Evolutionary conservation across 352 stramenopile genomes (phyloP).

Genomic region (Globisporangium polare): DNA sequence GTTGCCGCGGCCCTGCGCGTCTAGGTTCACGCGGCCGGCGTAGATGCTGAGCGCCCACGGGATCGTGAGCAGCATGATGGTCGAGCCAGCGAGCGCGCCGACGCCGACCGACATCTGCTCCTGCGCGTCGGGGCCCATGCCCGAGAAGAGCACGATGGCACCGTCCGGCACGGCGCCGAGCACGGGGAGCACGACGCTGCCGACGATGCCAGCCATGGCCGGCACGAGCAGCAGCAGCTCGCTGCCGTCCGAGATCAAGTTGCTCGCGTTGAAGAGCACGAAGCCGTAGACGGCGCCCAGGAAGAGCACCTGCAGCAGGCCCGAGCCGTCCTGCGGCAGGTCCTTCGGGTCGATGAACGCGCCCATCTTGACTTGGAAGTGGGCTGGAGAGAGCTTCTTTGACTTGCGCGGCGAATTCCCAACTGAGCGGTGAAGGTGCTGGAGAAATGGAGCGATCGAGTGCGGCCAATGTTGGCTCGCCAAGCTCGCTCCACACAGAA

Average conservation of each 20-base stretch:
- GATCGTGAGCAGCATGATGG: slow-evolving; percentile 99
- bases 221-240: slow-evolving; percentile 97
- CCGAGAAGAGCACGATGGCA: slow-evolving; percentile 97
- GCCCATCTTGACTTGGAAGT: slow-evolving; percentile 7
- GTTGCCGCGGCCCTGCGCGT: slow-evolving; percentile 78
- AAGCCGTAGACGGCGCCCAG: slow-evolving; percentile 96
- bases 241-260: slow-evolving; percentile 97
- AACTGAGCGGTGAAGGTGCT: slow-evolving; percentile 6
- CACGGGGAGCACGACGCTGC: slow-evolving; percentile 95
- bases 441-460: too few species aligned
- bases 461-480: too few species aligned
- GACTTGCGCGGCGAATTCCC: slow-evolving; percentile 15
- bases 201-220: slow-evolving; percentile 93
- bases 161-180: slow-evolving; percentile 96
- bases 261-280: slow-evolving; percentile 95
- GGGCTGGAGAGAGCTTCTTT: background rate
- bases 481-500: too few species aligned
- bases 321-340: slow-evolving; percentile 70
- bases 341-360: slow-evolving; percentile 87
- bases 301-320: slow-evolving; percentile 91
- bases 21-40: slow-evolving; percentile 94
- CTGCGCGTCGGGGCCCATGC: slow-evolving; percentile 91
- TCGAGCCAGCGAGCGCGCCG: slow-evolving; percentile 96
- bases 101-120: slow-evolving; percentile 95
- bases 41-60: slow-evolving; percentile 94